These are phyloP conservation scores for Penicillium pancosmium DNA, from an alignment of 495 filamentous ascomycete genomes.

Conservation along the genomic window DNA sequence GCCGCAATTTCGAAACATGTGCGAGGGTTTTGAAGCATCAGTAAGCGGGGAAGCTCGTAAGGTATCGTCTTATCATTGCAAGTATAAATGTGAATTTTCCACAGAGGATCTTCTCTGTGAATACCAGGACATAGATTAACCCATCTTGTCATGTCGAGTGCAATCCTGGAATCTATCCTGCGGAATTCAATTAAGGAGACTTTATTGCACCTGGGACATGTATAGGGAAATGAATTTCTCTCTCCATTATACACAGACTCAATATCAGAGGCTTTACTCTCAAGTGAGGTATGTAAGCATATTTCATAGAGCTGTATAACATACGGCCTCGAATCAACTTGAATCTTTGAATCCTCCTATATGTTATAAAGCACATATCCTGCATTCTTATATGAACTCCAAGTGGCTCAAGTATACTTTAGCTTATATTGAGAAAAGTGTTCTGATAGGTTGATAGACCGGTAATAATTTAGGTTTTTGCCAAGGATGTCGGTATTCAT, in stretches of 20 bases:
- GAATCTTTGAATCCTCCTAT: neutral
- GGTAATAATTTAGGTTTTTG: neutral
- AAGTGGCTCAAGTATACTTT: neutral
- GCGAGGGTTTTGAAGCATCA: neutral
- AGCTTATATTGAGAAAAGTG: neutral
- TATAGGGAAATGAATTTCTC: neutral
- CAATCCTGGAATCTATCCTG: slow-evolving; percentile 1
- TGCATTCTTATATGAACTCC: neutral
- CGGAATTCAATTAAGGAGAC: neutral
- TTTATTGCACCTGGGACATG: neutral
- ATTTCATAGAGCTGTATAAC: neutral
- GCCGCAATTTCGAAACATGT: slow-evolving; percentile 5
- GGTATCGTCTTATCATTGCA: too few species aligned
- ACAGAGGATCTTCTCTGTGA: slow-evolving; percentile 6
- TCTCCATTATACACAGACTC: neutral
- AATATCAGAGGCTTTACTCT: neutral
- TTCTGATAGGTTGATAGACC: neutral
- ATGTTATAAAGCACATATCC: neutral
- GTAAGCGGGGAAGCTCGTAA: too few species aligned
- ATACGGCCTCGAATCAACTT: neutral
- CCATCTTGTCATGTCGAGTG: slow-evolving; percentile 13
- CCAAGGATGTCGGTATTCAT: neutral
- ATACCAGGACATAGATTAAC: slow-evolving; percentile 6
- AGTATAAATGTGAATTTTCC: neutral
- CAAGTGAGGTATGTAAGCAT: neutral